phyloP scores from a whole-genome alignment of 2,329 filamentous ascomycete genomes.

The Colletotrichum sp. region DNA sequence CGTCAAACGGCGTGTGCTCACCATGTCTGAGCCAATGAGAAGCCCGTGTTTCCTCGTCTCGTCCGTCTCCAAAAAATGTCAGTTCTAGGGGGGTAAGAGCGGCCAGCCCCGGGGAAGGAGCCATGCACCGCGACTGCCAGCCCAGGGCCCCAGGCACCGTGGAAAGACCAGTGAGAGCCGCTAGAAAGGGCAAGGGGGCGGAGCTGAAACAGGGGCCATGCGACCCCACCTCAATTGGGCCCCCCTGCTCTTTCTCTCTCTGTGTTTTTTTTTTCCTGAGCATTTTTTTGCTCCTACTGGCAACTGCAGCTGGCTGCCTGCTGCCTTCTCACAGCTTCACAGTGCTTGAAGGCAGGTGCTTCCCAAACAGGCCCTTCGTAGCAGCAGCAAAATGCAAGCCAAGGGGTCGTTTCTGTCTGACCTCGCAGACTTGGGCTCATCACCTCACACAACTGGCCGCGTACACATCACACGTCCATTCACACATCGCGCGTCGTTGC shows the following conservation, averaged over 20 bases:
- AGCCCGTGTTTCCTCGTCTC: background rate
- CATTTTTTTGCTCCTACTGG: background rate
- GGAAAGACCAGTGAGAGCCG: constrained; percentile 1
- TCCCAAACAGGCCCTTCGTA: constrained; percentile 2
- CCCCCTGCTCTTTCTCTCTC: background rate
- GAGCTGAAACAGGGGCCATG: constrained; percentile 20
- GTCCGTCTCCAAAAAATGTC: background rate
- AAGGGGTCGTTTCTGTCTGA: background rate
- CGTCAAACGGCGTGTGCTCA: constrained; percentile 10
- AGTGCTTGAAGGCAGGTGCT: background rate
- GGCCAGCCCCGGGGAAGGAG: constrained; percentile 17
- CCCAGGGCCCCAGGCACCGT: background rate
- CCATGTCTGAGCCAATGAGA: background rate
- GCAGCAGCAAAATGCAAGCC: background rate
- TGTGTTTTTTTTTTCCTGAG: background rate
- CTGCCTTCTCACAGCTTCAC: background rate
- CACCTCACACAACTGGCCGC: background rate
- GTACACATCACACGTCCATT: background rate
- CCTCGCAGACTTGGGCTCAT: background rate
- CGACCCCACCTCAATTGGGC: background rate
- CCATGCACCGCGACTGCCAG: background rate
- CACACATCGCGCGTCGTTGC: background rate
- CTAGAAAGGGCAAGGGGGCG: background rate
- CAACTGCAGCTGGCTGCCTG: background rate
- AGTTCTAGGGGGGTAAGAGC: background rate